A percentile compares a stretch with the other conserved stretches of the same genome.
Evolutionary conservation across 2,329 filamentous ascomycete genomes (phyloP).

Genomic region (Botryosphaeria dothidea): DNA sequence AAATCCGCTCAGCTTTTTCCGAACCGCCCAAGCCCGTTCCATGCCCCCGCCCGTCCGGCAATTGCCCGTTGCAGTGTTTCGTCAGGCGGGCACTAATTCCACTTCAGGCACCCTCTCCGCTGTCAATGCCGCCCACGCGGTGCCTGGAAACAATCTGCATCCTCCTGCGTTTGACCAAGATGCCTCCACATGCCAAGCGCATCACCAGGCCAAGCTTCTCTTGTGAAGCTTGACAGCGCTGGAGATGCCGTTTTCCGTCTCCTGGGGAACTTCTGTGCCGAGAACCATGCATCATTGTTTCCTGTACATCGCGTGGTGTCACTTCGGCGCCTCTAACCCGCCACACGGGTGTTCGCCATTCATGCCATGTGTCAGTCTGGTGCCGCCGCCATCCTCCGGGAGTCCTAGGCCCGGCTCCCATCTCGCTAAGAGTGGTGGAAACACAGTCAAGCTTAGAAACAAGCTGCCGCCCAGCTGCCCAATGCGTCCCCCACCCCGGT

Average conservation of each 20-base stretch:
- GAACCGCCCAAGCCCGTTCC: background rate
- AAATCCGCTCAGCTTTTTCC: background rate
- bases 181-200: background rate
- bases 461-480: background rate
- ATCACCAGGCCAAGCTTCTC: constrained; percentile 2
- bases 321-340: background rate
- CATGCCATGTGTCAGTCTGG: background rate
- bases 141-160: background rate
- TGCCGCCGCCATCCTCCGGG: background rate
- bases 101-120: background rate
- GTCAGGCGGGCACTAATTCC: background rate
- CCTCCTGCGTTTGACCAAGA: background rate
- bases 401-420: background rate
- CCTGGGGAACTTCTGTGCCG: background rate
- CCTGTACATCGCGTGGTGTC: background rate
- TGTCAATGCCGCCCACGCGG: background rate
- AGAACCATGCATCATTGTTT: background rate
- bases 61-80: background rate
- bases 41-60: background rate
- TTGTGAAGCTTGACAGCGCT: background rate
- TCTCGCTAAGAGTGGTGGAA: constrained; percentile 2
- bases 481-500: background rate
- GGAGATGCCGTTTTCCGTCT: background rate
- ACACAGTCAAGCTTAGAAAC: constrained; percentile 2
- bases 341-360: background rate